Evolutionary conservation across 164 flowering plant genomes (phyloP).

Genomic region (Akebia trifoliata): DNA sequence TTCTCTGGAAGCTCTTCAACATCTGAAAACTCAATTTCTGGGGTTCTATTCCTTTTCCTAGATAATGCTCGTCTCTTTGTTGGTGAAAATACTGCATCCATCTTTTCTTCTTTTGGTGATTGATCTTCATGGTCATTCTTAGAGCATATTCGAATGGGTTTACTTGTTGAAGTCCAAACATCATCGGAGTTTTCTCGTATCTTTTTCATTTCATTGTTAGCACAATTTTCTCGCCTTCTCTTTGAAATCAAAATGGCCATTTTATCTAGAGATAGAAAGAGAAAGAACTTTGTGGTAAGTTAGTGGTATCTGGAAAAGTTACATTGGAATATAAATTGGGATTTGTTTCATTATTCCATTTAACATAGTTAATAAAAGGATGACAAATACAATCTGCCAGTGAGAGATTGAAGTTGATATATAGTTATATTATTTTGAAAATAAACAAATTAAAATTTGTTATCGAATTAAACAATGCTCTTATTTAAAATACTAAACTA

Average conservation of each 20-base stretch:
- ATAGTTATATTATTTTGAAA: too few species aligned
- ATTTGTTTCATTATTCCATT: too few species aligned
- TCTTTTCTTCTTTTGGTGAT: not conserved
- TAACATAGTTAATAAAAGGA: too few species aligned
- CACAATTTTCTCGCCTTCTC: not conserved
- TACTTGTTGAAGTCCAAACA: not conserved
- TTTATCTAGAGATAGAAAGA: constrained; percentile 7
- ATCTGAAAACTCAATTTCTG: not conserved
- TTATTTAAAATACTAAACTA: too few species aligned
- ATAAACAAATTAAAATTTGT: too few species aligned
- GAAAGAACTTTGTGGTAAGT: not conserved
- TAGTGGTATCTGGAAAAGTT: not conserved
- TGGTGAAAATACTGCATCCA: not conserved
- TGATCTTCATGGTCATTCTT: not conserved
- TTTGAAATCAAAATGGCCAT: constrained; percentile 21
- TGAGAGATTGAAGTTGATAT: too few species aligned
- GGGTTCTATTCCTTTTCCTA: constrained; percentile 12
- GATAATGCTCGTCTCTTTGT: constrained; percentile 2
- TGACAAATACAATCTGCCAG: too few species aligned
- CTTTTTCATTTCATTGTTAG: not conserved
- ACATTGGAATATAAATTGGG: too few species aligned
- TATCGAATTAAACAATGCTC: too few species aligned
- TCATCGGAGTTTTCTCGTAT: not conserved
- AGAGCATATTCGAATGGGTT: constrained; percentile 6
- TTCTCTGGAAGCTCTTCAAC: constrained; percentile 5